Conservation (phyloP, 2,329 filamentous ascomycete genomes). For the Gaeumannomyces tritici region DNA sequence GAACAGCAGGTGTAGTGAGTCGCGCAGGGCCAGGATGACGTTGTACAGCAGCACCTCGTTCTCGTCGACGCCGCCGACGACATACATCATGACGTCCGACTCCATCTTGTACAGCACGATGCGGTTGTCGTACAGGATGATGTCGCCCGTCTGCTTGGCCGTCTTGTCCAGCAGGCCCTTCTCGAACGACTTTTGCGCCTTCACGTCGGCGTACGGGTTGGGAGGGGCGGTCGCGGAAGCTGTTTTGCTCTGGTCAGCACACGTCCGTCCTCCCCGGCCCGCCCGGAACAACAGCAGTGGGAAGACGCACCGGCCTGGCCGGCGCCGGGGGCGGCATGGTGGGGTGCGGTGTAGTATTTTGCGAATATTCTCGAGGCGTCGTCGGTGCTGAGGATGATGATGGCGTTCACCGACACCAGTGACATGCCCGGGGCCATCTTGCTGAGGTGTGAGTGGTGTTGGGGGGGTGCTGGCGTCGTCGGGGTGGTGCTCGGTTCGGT, state of each 20-base stretch:
- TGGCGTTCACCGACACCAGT: constrained; percentile 15
- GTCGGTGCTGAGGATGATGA: constrained; percentile 62
- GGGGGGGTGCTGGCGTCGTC: not conserved
- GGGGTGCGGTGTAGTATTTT: constrained; percentile 76
- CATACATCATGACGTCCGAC: constrained; percentile 89
- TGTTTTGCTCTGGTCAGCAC: not conserved
- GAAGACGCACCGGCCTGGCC: constrained; percentile 11
- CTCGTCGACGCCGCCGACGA: constrained; percentile 84
- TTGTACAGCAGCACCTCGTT: constrained; percentile 97
- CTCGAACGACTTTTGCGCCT: constrained; percentile 93
- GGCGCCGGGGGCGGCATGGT: constrained; percentile 23
- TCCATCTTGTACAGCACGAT: constrained; percentile 98
- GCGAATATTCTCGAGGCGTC: constrained; percentile 87
- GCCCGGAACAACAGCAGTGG: not conserved
- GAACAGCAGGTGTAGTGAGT: constrained; percentile 81
- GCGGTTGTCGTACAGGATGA: constrained; percentile 94
- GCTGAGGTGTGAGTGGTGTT: constrained; percentile 1
- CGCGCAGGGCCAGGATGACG: constrained; percentile 81
- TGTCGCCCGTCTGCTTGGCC: constrained; percentile 87
- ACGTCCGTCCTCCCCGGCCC: too few relatives aligned
- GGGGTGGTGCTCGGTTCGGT: not conserved
- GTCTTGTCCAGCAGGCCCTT: constrained; percentile 94
- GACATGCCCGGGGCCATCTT: constrained; percentile 14
- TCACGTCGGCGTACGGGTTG: constrained; percentile 78
- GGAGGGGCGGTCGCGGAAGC: constrained; percentile 36